A percentile compares a stretch with the other conserved stretches of the same genome.
These are phyloP conservation scores for Neurospora crassa DNA, from an alignment of 2,329 filamentous ascomycete species.

Conservation along the genomic window DNA sequence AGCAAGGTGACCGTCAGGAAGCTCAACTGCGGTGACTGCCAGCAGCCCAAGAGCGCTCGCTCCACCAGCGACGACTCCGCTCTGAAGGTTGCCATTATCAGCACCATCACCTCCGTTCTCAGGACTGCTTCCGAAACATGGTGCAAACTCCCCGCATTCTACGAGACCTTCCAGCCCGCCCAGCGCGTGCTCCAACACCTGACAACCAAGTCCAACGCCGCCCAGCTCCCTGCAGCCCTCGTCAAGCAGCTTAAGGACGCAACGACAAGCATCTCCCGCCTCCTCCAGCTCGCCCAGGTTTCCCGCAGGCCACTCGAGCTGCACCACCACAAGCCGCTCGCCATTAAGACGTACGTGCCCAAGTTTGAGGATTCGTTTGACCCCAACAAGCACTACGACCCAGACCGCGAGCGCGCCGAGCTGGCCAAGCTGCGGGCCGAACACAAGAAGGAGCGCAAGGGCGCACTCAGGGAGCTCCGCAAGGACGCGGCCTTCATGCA, in stretches of 20 bases:
- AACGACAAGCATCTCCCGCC: conserved; percentile 36
- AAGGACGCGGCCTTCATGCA: conserved; percentile 95
- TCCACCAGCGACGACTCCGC: conserved; percentile 23
- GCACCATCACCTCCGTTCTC: conserved; percentile 56
- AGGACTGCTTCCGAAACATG: conserved; percentile 63
- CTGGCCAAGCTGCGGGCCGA: conserved; percentile 76
- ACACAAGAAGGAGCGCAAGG: conserved; percentile 92
- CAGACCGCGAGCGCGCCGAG: conserved; percentile 81
- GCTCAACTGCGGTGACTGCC: conserved; percentile 51
- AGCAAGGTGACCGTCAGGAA: conserved; percentile 35
- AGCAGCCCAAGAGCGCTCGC: conserved; percentile 20
- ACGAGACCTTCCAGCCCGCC: conserved; percentile 65
- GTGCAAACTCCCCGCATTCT: conserved; percentile 63
- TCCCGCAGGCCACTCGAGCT: conserved; percentile 72
- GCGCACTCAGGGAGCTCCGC: conserved; percentile 82
- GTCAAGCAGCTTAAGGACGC: conserved; percentile 32
- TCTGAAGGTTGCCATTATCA: conserved; percentile 49
- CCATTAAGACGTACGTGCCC: conserved; percentile 80
- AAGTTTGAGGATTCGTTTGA: conserved; percentile 96
- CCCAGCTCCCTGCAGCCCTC: conserved; percentile 38
- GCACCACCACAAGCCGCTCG: conserved; percentile 78
- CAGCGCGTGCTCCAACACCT: conserved; percentile 52
- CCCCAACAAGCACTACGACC: conserved; percentile 94
- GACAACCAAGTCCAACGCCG: conserved; percentile 37
- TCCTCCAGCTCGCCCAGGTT: conserved; percentile 52